Evolutionary conservation across 352 stramenopile genomes (phyloP).

Genomic region (Phytopythium aichiense): DNA sequence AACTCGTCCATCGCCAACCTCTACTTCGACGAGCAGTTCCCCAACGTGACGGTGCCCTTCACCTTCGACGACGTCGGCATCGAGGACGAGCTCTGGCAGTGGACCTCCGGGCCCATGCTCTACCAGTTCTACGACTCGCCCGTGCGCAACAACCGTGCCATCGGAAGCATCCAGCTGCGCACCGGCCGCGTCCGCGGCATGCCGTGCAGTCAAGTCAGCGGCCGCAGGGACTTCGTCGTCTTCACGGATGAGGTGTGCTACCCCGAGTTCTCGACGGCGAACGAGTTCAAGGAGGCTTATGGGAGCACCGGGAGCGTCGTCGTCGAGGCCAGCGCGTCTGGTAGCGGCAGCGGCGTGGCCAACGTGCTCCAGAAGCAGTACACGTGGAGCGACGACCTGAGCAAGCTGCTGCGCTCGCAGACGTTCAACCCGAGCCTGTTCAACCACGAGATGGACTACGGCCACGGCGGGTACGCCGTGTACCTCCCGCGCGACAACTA

Average conservation of each 20-base stretch:
- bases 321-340: constrained; percentile 8
- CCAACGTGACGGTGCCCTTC: constrained; percentile 49
- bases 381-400: constrained; percentile 33
- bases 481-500: constrained; percentile 73
- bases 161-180: constrained; percentile 65
- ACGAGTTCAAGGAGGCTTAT: constrained; percentile 49
- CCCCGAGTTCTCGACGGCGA: constrained; percentile 39
- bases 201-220: constrained; percentile 40
- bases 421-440: constrained; percentile 68
- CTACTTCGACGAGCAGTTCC: constrained; percentile 73
- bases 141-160: constrained; percentile 53
- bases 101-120: constrained; percentile 56
- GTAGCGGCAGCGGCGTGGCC: constrained; percentile 7
- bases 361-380: constrained; percentile 31
- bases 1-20: constrained; percentile 49
- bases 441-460: constrained; percentile 69
- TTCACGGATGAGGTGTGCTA: constrained; percentile 72
- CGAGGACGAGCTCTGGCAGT: constrained; percentile 75
- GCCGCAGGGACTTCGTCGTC: constrained; percentile 56
- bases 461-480: constrained; percentile 61
- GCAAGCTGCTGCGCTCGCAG: constrained; percentile 51
- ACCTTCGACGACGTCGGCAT: constrained; percentile 62
- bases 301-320: constrained; percentile 18
- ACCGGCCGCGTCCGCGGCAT: constrained; percentile 50
- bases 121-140: constrained; percentile 66